Conservation (phyloP, 1,139 yeast species). For the Meyerozyma sp. region DNA sequence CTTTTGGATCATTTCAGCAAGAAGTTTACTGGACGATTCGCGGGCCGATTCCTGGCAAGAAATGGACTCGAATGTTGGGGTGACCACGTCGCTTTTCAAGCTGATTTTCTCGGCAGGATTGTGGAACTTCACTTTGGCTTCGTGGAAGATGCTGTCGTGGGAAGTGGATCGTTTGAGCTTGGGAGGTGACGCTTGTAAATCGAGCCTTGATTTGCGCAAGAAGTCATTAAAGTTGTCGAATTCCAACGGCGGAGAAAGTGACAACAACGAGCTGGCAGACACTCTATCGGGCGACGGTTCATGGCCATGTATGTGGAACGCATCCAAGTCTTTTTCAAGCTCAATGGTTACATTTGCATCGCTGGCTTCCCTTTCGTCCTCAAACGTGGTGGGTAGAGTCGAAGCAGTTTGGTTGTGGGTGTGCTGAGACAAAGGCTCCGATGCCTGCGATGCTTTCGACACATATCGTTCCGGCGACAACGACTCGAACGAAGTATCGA, state of each 20-base stretch:
- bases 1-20: not conserved
- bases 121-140: slow-evolving; percentile 22
- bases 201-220: slow-evolving; percentile 30
- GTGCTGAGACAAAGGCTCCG: not conserved
- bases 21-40: not conserved
- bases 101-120: slow-evolving; percentile 31
- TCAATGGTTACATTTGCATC: slow-evolving; percentile 1
- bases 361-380: slow-evolving; percentile 3
- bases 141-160: slow-evolving; percentile 18
- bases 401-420: slow-evolving; percentile 1
- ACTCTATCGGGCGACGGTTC: not conserved
- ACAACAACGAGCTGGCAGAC: not conserved
- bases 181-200: slow-evolving; percentile 31
- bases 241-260: slow-evolving; percentile 5
- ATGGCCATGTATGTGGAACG: not conserved
- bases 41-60: slow-evolving; percentile 9
- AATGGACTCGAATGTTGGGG: slow-evolving; percentile 28
- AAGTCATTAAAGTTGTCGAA: slow-evolving; percentile 29
- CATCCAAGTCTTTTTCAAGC: slow-evolving; percentile 3
- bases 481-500: slow-evolving; percentile 6
- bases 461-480: slow-evolving; percentile 1
- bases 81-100: slow-evolving; percentile 12
- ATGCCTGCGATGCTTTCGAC: slow-evolving; percentile 6
- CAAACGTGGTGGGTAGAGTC: slow-evolving; percentile 6
- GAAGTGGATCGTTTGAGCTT: slow-evolving; percentile 20